These are phyloP conservation scores for Kodamaea leandrae DNA, from an alignment of 805 yeast genomes.

Conservation along the genomic window DNA sequence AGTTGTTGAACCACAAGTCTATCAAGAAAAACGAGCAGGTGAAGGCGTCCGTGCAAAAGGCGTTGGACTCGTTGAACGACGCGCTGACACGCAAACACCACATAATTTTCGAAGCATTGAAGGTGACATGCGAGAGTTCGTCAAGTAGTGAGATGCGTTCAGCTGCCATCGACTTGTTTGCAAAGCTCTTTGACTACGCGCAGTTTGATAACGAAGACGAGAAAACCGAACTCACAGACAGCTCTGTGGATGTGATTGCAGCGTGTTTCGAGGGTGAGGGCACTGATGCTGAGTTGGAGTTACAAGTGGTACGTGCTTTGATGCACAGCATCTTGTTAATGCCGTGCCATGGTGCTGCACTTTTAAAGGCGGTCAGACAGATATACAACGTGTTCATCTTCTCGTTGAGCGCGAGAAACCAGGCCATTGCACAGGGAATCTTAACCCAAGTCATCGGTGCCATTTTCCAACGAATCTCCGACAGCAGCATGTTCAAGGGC, in stretches of 20 bases:
- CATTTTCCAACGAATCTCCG: slow-evolving; percentile 67
- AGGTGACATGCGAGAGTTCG: slow-evolving; percentile 68
- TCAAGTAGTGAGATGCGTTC: slow-evolving; percentile 59
- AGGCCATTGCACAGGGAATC: slow-evolving; percentile 93
- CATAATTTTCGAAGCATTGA: slow-evolving; percentile 74
- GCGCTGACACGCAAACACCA: slow-evolving; percentile 43
- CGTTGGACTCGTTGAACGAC: slow-evolving; percentile 39
- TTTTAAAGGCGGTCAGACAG: slow-evolving; percentile 87
- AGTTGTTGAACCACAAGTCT: slow-evolving; percentile 58
- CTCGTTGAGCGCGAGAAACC: slow-evolving; percentile 78
- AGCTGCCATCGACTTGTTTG: slow-evolving; percentile 77
- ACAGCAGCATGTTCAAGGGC: slow-evolving; percentile 17
- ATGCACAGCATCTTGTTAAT: slow-evolving; percentile 82
- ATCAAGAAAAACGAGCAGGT: slow-evolving; percentile 50
- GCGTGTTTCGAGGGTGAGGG: slow-evolving; percentile 89
- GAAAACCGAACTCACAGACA: slow-evolving; percentile 64
- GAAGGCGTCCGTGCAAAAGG: slow-evolving; percentile 36
- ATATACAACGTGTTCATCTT: slow-evolving; percentile 89
- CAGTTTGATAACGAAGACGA: slow-evolving; percentile 61
- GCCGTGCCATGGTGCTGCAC: slow-evolving; percentile 86
- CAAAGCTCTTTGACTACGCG: slow-evolving; percentile 85
- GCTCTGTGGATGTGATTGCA: slow-evolving; percentile 79
- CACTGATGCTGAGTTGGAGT: slow-evolving; percentile 82
- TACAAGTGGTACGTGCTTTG: slow-evolving; percentile 89
- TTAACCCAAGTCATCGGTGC: slow-evolving; percentile 86